Percentiles rank a stretch among this genome's conserved stretches.
Conservation (phyloP, 2,329 filamentous ascomycete genomes). For the Trichophyton schoenleinii region DNA sequence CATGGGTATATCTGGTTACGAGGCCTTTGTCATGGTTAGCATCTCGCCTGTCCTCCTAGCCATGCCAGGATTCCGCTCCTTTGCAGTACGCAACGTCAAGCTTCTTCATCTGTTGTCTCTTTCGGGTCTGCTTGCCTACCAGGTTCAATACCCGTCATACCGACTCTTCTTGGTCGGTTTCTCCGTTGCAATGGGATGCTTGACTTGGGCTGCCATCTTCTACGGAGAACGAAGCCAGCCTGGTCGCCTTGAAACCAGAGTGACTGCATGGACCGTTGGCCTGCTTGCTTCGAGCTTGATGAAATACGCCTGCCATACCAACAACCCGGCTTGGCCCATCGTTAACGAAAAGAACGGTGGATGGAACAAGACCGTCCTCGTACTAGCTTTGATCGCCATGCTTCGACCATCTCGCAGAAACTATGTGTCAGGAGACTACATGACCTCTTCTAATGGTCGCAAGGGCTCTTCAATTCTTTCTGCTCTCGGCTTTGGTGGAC, state of each 20-base stretch:
- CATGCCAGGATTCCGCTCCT: slow-evolving; percentile 53
- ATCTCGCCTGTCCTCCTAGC: slow-evolving; percentile 68
- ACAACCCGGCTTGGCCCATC: slow-evolving; percentile 94
- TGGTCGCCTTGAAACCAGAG: slow-evolving; percentile 64
- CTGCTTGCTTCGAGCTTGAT: slow-evolving; percentile 73
- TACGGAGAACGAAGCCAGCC: slow-evolving; percentile 65
- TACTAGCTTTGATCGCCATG: slow-evolving; percentile 62
- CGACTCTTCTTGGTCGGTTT: slow-evolving; percentile 74
- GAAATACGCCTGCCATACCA: slow-evolving; percentile 88
- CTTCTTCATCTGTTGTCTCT: slow-evolving; percentile 65
- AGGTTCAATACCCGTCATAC: slow-evolving; percentile 56
- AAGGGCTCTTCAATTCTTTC: slow-evolving; percentile 59
- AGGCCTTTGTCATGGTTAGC: slow-evolving; percentile 74
- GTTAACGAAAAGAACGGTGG: slow-evolving; percentile 84
- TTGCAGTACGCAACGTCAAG: slow-evolving; percentile 57
- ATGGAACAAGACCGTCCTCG: slow-evolving; percentile 74
- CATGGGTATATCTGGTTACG: slow-evolving; percentile 97
- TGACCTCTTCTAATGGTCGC: slow-evolving; percentile 40
- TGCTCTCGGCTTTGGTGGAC: slow-evolving; percentile 64
- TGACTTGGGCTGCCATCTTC: slow-evolving; percentile 74
- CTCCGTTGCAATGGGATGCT: slow-evolving; percentile 63
- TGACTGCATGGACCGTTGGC: slow-evolving; percentile 69
- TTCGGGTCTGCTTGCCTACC: slow-evolving; percentile 65
- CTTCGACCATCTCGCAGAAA: slow-evolving; percentile 60
- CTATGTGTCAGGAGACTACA: slow-evolving; percentile 39